Percentiles rank a stretch among this genome's conserved stretches.
Conservation (phyloP, 495 filamentous ascomycete species). For the Penicillium salamii region DNA sequence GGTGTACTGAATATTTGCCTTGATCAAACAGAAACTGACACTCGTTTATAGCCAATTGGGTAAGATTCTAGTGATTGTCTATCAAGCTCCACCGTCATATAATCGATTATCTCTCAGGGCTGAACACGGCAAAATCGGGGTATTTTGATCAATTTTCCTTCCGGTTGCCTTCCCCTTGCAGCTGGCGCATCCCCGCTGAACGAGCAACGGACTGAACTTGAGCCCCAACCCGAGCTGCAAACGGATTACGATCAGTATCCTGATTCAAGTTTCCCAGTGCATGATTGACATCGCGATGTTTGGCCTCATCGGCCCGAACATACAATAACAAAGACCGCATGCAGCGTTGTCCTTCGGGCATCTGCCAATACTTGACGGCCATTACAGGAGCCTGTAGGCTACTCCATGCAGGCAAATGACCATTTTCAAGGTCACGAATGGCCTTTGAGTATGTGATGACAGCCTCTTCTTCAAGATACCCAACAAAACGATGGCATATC, state of each 20-base stretch:
- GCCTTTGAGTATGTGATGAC: slow-evolving; percentile 87
- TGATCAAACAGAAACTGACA: too few relatives aligned
- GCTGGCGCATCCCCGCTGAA: not conserved
- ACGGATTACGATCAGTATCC: slow-evolving; percentile 85
- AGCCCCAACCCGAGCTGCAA: slow-evolving; percentile 69
- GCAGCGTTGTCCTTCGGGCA: slow-evolving; percentile 74
- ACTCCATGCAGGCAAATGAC: slow-evolving; percentile 75
- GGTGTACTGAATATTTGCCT: too few relatives aligned
- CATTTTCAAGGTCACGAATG: slow-evolving; percentile 78
- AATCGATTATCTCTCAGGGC: not conserved
- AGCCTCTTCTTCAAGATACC: slow-evolving; percentile 92
- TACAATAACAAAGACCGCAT: slow-evolving; percentile 84
- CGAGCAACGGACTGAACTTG: slow-evolving; percentile 3
- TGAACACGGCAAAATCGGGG: not conserved
- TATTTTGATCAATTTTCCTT: not conserved
- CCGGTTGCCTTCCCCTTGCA: not conserved
- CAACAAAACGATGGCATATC: slow-evolving; percentile 91
- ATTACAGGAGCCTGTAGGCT: slow-evolving; percentile 77
- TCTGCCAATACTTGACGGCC: slow-evolving; percentile 81
- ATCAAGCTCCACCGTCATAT: not conserved
- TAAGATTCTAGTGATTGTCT: too few relatives aligned
- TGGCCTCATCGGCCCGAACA: slow-evolving; percentile 86
- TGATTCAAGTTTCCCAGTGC: slow-evolving; percentile 81
- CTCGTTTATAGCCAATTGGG: too few relatives aligned
- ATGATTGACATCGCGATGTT: slow-evolving; percentile 93